Percentiles rank a stretch among this genome's conserved stretches.
Conservation (phyloP, 2,329 filamentous ascomycete species). For the Ampelomyces quisqualis region DNA sequence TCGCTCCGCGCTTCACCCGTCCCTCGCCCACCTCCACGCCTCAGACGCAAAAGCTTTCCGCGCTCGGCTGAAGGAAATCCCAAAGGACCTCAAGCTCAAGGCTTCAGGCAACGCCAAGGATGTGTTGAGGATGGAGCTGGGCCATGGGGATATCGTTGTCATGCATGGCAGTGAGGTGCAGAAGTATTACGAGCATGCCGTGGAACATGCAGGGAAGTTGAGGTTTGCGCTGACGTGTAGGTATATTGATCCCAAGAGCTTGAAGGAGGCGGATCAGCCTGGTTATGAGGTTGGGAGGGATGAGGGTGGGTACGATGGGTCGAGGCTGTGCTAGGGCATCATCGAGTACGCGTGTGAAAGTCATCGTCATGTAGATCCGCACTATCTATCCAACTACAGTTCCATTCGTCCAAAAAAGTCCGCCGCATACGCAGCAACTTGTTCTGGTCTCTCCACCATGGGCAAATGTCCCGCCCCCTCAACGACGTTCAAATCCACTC, state of each 20-base stretch:
- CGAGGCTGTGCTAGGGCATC: slow-evolving; percentile 2
- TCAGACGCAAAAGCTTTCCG: slow-evolving; percentile 24
- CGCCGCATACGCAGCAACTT: slow-evolving; percentile 65
- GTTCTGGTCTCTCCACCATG: slow-evolving; percentile 73
- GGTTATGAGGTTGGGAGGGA: slow-evolving; percentile 43
- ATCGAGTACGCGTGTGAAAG: neutral
- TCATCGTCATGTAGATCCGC: too few relatives aligned
- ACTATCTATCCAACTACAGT: too few relatives aligned
- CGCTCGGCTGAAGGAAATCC: slow-evolving; percentile 33
- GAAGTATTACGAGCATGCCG: slow-evolving; percentile 60
- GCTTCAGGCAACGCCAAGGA: slow-evolving; percentile 34
- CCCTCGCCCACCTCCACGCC: slow-evolving; percentile 27
- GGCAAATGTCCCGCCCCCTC: slow-evolving; percentile 76
- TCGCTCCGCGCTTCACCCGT: slow-evolving; percentile 35
- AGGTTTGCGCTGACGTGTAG: slow-evolving; percentile 61
- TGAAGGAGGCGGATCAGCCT: slow-evolving; percentile 45
- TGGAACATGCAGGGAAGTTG: slow-evolving; percentile 53
- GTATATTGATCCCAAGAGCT: slow-evolving; percentile 51
- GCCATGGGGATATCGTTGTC: slow-evolving; percentile 65
- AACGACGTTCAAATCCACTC: slow-evolving; percentile 64
- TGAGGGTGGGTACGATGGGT: slow-evolving; percentile 41
- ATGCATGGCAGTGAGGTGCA: slow-evolving; percentile 65
- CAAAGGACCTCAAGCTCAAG: slow-evolving; percentile 42
- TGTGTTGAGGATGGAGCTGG: slow-evolving; percentile 51
- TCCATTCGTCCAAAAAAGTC: slow-evolving; percentile 53